Evolutionary conservation across 2,329 filamentous ascomycete species (phyloP).

Genomic region (Neofusicoccum umdonicola): DNA sequence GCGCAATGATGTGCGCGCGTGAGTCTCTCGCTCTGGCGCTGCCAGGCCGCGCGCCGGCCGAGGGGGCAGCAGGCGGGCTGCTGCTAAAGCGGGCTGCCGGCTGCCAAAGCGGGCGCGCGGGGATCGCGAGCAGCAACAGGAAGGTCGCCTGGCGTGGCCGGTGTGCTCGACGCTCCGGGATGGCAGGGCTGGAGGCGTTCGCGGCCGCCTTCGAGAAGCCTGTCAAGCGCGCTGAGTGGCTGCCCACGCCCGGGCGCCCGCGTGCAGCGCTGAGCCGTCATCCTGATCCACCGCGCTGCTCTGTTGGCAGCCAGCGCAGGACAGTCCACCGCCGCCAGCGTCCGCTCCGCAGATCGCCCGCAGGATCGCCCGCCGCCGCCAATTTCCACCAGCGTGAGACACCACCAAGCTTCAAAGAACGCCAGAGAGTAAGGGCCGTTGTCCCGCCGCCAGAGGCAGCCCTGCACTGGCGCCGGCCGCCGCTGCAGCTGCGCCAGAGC

Average conservation of each 20-base stretch:
- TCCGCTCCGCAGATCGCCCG: not conserved
- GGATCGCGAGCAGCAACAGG: not conserved
- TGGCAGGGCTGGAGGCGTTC: not conserved
- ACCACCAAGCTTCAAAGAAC: not conserved
- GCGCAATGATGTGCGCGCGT: not conserved
- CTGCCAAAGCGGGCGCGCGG: not conserved
- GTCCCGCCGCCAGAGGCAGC: not conserved
- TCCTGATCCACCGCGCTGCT: not conserved
- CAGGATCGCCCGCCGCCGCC: not conserved
- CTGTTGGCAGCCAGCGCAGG: not conserved
- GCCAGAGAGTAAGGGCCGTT: not conserved
- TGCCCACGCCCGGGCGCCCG: not conserved
- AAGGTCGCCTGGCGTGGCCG: not conserved
- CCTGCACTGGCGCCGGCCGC: not conserved
- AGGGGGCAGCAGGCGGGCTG: not conserved
- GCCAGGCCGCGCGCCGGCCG: not conserved
- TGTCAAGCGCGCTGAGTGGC: not conserved
- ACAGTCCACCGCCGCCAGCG: not conserved
- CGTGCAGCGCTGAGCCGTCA: not conserved
- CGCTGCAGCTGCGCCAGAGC: not conserved
- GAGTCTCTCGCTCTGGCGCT: not conserved
- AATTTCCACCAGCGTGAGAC: conserved; percentile 1
- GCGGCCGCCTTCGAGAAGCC: not conserved
- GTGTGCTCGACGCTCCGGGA: not conserved
- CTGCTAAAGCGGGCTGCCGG: not conserved